Evolutionary conservation across 148 eudicot genomes (phyloP).

Genomic region (Talinum fruticosum): DNA sequence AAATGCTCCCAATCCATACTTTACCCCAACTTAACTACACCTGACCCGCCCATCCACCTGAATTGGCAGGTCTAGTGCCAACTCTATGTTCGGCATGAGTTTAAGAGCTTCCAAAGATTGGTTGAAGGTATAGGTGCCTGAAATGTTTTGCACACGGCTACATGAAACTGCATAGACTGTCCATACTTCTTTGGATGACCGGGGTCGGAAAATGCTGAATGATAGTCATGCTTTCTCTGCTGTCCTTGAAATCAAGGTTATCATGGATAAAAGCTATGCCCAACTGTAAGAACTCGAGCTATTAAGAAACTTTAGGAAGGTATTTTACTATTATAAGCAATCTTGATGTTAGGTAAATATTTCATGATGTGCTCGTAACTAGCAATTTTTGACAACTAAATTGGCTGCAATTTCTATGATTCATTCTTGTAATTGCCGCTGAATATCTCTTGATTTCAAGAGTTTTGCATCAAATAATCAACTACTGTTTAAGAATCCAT

Average conservation of each 20-base stretch:
- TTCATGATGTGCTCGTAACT: background rate
- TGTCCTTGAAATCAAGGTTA: background rate
- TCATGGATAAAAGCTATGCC: background rate
- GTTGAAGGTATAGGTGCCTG: too few species aligned
- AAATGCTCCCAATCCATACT: too few species aligned
- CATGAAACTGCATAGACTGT: too few species aligned
- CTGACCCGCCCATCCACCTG: too few species aligned
- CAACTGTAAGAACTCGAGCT: background rate
- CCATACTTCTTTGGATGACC: too few species aligned
- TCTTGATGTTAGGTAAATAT: background rate
- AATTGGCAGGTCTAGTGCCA: too few species aligned
- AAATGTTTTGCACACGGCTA: too few species aligned
- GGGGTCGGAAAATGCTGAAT: background rate
- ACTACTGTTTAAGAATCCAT: background rate
- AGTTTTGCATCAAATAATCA: background rate
- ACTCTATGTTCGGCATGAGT: too few species aligned
- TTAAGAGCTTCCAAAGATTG: too few species aligned
- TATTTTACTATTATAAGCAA: background rate
- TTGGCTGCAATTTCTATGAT: background rate
- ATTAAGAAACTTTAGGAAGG: background rate
- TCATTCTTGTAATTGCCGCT: background rate
- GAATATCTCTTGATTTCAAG: too few species aligned
- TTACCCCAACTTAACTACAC: too few species aligned
- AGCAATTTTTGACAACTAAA: too few species aligned
- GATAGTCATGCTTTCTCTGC: background rate